phyloP scores from a whole-genome alignment of 2,329 filamentous ascomycete genomes.

The Aspergillus alliaceus region DNA sequence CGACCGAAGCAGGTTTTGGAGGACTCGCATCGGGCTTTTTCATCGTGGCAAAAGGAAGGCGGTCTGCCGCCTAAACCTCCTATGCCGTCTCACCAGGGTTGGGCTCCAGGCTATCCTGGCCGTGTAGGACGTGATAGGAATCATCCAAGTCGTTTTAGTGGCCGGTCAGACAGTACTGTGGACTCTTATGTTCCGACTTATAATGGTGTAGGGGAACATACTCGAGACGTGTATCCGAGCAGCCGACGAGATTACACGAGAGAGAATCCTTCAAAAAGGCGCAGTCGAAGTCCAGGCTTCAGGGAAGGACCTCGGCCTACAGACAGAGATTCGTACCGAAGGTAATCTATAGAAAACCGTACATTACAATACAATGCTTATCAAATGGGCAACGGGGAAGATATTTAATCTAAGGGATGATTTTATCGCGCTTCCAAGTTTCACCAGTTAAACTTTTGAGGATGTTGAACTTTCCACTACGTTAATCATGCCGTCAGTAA shows the following conservation, averaged over 20 bases:
- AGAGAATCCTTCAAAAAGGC: slow-evolving; percentile 28
- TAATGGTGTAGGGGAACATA: slow-evolving; percentile 24
- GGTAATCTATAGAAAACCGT: slow-evolving; percentile 12
- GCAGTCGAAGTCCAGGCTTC: slow-evolving; percentile 36
- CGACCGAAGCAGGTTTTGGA: slow-evolving; percentile 22
- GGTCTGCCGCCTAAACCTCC: slow-evolving; percentile 41
- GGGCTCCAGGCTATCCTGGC: slow-evolving; percentile 25
- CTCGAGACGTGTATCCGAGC: slow-evolving; percentile 17
- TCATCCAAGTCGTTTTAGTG: slow-evolving; percentile 23
- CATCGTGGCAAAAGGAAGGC: slow-evolving; percentile 30
- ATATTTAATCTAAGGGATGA: not conserved
- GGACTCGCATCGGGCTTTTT: slow-evolving; percentile 23
- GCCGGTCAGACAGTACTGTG: slow-evolving; percentile 25
- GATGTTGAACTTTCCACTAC: not conserved
- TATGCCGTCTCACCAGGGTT: slow-evolving; percentile 28
- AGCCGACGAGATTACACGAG: slow-evolving; percentile 29
- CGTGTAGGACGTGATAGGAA: slow-evolving; percentile 33
- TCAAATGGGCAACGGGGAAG: not conserved
- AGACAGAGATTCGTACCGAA: slow-evolving; percentile 23
- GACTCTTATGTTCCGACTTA: slow-evolving; percentile 43
- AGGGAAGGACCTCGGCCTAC: slow-evolving; percentile 27
- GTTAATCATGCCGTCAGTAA: not conserved
- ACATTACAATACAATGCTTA: not conserved
- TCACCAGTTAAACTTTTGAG: not conserved
- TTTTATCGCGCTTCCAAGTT: not conserved